Evolutionary conservation across 1,284 basidiomycete genomes (phyloP).

Genomic region (Cryptococcus hybrid): DNA sequence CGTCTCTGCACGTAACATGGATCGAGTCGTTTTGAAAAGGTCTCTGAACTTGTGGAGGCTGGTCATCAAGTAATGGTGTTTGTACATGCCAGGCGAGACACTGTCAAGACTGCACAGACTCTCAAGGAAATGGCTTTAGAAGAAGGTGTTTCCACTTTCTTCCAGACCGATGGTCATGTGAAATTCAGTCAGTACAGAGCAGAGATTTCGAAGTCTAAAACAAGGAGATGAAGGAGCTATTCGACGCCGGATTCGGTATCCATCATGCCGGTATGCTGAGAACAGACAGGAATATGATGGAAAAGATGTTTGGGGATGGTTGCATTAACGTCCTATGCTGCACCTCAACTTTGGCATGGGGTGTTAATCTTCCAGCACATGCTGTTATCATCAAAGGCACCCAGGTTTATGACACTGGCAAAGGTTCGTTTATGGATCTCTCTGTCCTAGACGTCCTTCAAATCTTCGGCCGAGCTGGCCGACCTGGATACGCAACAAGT

Average conservation of each 20-base stretch:
- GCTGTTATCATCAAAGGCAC: constrained; percentile 99
- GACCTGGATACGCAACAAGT: constrained; percentile 91
- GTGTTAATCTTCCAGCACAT: constrained; percentile 98
- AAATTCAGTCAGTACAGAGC: constrained; percentile 72
- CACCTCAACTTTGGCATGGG: constrained; percentile 98
- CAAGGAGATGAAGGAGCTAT: constrained; percentile 95
- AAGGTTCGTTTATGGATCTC: constrained; percentile 87
- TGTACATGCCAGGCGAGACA: constrained; percentile 97
- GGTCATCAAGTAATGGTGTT: constrained; percentile 99
- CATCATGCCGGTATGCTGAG: constrained; percentile 99
- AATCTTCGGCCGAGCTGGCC: constrained; percentile 95
- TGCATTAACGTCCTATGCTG: constrained; percentile 97
- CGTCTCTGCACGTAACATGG: constrained; percentile 80
- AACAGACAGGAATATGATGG: constrained; percentile 92
- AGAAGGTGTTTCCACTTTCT: constrained; percentile 73
- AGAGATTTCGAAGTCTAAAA: constrained; percentile 77
- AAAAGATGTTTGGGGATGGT: constrained; percentile 86
- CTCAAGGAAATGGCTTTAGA: constrained; percentile 75
- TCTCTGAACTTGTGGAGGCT: constrained; percentile 72
- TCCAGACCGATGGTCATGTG: constrained; percentile 76
- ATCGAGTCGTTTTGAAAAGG: constrained; percentile 85
- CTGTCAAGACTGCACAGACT: constrained; percentile 87
- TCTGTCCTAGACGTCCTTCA: constrained; percentile 83
- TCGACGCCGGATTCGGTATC: constrained; percentile 91
- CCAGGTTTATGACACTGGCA: constrained; percentile 87